Base-by-base conservation (phyloP, 2,329 filamentous ascomycete species). In the Clarireedia monteithiana region DNA sequence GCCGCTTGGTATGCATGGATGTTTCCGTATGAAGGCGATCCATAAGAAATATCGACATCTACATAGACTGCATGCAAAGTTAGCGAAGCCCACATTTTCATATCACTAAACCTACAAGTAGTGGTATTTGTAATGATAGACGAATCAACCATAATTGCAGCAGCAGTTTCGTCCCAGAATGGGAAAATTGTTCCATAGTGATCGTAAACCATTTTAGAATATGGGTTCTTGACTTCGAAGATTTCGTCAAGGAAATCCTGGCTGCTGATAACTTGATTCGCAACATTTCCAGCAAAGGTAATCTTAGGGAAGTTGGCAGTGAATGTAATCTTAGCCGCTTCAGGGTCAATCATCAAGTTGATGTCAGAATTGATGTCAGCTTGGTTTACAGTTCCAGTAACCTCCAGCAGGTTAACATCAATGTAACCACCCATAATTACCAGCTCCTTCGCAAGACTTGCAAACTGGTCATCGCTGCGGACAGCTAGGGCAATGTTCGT, bases 391-490 rank as follows among this genome's bases (percentile, higher is more conserved):
- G 60, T 62, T 4, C 67, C 67, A 0, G 64, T 67, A 4, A 64
- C 66, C 61, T 68, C 58, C 40, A 70, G 60, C 46, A 74, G 64
- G 24, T 70, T 74, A 5, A 70, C 66, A 62, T 79, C 76, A 23
- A 78, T 62, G 60, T 75, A 78, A 2, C 76, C 75, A 53, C 77
- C 76, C 75, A 79, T 79, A 51, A 78, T 70, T 26, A 77, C 69
- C 3, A 79, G 66, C 30, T 74, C 73, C 60, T 75, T 76, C 5
- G 74, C 70, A 48, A 74, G 64, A 24, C 68, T 69, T 1, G 76
- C 75, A 61, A 79, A 79, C 10, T 68, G 65, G 3, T 74, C 66
- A 63, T 79, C 75, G 61, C 76, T 66, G 5, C 74, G 70, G 24
- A 73, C 67, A 1, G 76, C 76, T 50, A 78, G 62, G 2, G 76